Evolutionary conservation across 116 monocot genomes (phyloP).

Genomic region (Trichopus zeylanicus): DNA sequence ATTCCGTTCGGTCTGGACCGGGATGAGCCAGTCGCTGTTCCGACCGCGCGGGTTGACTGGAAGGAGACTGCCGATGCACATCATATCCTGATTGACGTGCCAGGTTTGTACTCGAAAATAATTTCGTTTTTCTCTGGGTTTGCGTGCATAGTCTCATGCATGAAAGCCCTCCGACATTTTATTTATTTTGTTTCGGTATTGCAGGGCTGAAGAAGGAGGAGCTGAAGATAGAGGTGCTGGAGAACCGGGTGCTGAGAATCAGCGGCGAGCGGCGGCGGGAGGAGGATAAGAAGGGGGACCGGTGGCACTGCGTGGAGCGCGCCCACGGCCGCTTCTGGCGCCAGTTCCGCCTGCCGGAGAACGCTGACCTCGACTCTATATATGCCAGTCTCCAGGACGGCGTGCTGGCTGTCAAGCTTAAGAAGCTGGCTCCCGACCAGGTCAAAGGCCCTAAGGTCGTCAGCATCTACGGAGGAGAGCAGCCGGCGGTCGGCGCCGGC

Average conservation of each 20-base stretch:
- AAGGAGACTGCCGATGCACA: conserved; percentile 60
- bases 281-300: conserved; percentile 42
- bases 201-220: conserved; percentile 47
- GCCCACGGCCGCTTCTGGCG: conserved; percentile 54
- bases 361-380: conserved; percentile 41
- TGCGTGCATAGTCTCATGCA: background rate
- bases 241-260: conserved; percentile 31
- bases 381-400: conserved; percentile 45
- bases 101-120: conserved; percentile 19
- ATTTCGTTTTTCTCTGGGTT: background rate
- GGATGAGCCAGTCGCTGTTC: conserved; percentile 18
- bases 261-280: conserved; percentile 46
- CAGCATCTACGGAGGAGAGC: conserved; percentile 21
- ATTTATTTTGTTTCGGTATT: background rate
- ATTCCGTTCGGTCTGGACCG: conserved; percentile 49
- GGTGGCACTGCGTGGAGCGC: conserved; percentile 47
- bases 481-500: background rate
- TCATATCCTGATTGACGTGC: conserved; percentile 53
- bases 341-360: conserved; percentile 57
- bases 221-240: conserved; percentile 52
- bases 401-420: conserved; percentile 37
- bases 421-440: conserved; percentile 51
- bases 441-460: conserved; percentile 34
- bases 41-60: conserved; percentile 58
- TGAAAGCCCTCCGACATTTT: background rate